phyloP scores from a whole-genome alignment of 2,329 filamentous ascomycete species.

The Cryoendolithus antarcticus region DNA sequence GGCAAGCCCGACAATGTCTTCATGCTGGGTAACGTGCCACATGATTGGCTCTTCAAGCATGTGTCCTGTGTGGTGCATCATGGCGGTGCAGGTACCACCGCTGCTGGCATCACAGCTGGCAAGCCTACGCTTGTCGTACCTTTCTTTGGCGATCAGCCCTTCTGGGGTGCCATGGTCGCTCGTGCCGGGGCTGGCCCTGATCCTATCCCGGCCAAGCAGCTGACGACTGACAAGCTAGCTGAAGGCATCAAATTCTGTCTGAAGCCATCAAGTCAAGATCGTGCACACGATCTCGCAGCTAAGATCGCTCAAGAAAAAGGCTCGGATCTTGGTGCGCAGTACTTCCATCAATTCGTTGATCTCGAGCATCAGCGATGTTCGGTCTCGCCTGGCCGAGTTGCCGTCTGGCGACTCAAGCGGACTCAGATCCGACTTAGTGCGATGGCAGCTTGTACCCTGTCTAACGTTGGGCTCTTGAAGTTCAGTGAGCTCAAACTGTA shows the following conservation, averaged over 20 bases:
- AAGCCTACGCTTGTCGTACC: conserved; percentile 43
- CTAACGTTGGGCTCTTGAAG: conserved; percentile 50
- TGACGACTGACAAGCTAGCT: conserved; percentile 34
- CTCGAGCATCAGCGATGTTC: conserved; percentile 56
- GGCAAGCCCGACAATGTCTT: conserved; percentile 32
- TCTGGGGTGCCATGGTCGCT: conserved; percentile 43
- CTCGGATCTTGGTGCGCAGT: conserved; percentile 28
- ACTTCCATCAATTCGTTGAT: conserved; percentile 42
- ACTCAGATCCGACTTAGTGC: conserved; percentile 57
- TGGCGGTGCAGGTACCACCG: conserved; percentile 48
- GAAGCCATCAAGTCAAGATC: conserved; percentile 23
- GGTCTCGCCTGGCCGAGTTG: conserved; percentile 53
- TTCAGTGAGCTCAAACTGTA: conserved; percentile 63
- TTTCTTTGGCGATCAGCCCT: conserved; percentile 46
- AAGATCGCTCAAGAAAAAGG: conserved; percentile 34
- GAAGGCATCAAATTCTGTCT: conserved; percentile 35
- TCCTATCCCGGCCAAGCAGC: conserved; percentile 34
- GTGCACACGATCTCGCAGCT: conserved; percentile 27
- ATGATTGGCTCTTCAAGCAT: conserved; percentile 47
- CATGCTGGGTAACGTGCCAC: conserved; percentile 43
- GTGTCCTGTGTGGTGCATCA: conserved; percentile 47
- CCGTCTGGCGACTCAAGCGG: conserved; percentile 62
- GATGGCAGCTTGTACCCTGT: conserved; percentile 58
- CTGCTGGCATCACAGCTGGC: conserved; percentile 40
- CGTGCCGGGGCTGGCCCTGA: conserved; percentile 36